Base-by-base conservation (phyloP, 805 yeast genomes). In the Tetrapisispora pingtungensis region DNA sequence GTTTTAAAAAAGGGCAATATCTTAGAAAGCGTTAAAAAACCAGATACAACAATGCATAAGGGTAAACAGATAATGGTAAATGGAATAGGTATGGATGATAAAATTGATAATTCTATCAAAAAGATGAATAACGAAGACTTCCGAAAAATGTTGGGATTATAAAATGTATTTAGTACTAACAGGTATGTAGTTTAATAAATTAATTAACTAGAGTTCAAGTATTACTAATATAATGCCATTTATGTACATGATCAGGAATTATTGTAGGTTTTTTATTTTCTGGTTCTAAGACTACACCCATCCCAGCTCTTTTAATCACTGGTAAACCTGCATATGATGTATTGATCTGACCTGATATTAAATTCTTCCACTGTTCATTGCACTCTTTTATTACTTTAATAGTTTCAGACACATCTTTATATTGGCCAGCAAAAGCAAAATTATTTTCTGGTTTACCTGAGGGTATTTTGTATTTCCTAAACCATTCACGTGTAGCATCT, bases 401-500 rank as follows among this genome's bases (percentile, higher is more conserved):
- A 22, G 95, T 84, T 50, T 75, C 74, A 31, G 72, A 69, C 46
- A 71, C 71, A 65, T 73, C 72, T 57, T 73, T 69, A 60, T 77
- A 81, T 53, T 79, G 73, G 45, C 87, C 95, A 49, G 78, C 67
- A 66, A 80, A 82, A 15, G 85, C 89, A 62, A 86, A 85, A 49
- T 71, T 68, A 66, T 86, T 86, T 54, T 72, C 74, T 38, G 84
- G 81, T 65, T 84, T 85, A 14, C 88, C 90, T 50, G 81, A 82
- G 12, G 95, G 95, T 33, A 81, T 73, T 64, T 86, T 86, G 72
- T 86, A 86, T 57, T 80, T 76, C 68, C 81, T 77, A 69, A 85
- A 85, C 96, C 96, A 86, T 51, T 69, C 76, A 58, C 75, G 75
- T 33, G 89, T 78, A 34, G 80, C 77, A 46, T 76, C 69, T 51